These are phyloP conservation scores for Cymbopogon flexuosus DNA, from an alignment of 202 grass and related monocot species.

Conservation along the genomic window DNA sequence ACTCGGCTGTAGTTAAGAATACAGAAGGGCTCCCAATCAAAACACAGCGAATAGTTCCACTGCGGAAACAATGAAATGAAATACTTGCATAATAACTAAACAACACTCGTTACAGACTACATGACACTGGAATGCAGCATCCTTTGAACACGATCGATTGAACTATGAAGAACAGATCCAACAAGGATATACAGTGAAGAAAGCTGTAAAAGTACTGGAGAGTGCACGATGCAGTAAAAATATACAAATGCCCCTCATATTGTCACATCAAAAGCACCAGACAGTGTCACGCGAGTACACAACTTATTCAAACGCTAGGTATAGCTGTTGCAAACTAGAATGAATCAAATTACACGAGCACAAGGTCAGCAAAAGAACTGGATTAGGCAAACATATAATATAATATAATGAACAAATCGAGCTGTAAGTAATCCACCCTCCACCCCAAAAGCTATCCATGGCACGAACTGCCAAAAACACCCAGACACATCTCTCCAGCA, in stretches of 20 bases:
- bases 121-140: background rate
- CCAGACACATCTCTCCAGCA: background rate
- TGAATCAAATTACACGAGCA: constrained; percentile 27
- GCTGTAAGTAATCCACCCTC: constrained; percentile 26
- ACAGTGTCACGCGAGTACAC: background rate
- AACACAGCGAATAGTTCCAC: too few species aligned
- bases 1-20: too few species aligned
- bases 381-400: constrained; percentile 43
- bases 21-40: too few species aligned
- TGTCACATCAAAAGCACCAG: background rate
- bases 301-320: constrained; percentile 37
- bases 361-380: constrained; percentile 44
- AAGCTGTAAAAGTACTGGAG: background rate
- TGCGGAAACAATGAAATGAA: background rate
- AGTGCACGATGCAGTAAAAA: background rate
- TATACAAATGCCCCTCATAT: constrained; percentile 6
- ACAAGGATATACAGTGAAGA: background rate
- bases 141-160: background rate
- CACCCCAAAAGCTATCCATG: background rate
- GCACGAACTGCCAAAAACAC: background rate
- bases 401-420: constrained; percentile 42
- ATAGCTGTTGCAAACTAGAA: constrained; percentile 40
- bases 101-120: background rate
- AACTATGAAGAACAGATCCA: background rate
- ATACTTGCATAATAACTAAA: background rate